Base-by-base conservation (phyloP, 768 basidiomycete species). In the Saitozyma sp. region DNA sequence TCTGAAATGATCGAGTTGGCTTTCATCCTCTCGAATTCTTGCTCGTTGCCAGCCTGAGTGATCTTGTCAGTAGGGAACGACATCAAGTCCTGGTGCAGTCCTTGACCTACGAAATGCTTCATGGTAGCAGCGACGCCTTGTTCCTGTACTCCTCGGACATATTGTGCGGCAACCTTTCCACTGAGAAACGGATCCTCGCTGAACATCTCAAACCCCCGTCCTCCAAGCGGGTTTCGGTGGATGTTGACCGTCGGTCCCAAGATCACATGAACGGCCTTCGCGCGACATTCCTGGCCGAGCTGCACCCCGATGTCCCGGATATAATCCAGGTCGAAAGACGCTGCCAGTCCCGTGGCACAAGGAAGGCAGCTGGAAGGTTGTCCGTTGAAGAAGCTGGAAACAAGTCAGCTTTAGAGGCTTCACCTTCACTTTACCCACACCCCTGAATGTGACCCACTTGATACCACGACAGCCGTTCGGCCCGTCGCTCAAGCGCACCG, bases 181-280 rank as follows among this genome's bases (percentile, higher is more conserved):
- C 85, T 87, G 8, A 88, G 79, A 73, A 84, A 82, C 40, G 87
- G 86, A 72, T 88, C 87, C 68, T 88, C 87, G 5, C 85, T 85
- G 75, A 87, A 88, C 2, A 85, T 87, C 75, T 89, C 88, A 67
- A 88, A 89, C 0, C 63, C 63, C 50, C 74, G 53, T 40, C 74
- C 74, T 14, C 75, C 74, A 6, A 73, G 63, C 11, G 73, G 75
- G 29, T 52, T 58, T 16, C 88, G 83, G 70, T 86, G 87, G 40
- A 88, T 88, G 71, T 88, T 89, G 77, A 87, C 86, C 0, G 88
- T 89, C 9, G 87, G 88, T 2, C 86, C 87, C 19, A 88, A 29
- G 29, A 29, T 29, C 29, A 29, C 29, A 29, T 29, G 82, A 16
- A 89, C 79, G 37, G 87, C 79, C 40, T 85, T 84, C 17, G 58